These are phyloP conservation scores for Solanum pinnatisectum DNA, from an alignment of 257 asterid species.

Conservation along the genomic window DNA sequence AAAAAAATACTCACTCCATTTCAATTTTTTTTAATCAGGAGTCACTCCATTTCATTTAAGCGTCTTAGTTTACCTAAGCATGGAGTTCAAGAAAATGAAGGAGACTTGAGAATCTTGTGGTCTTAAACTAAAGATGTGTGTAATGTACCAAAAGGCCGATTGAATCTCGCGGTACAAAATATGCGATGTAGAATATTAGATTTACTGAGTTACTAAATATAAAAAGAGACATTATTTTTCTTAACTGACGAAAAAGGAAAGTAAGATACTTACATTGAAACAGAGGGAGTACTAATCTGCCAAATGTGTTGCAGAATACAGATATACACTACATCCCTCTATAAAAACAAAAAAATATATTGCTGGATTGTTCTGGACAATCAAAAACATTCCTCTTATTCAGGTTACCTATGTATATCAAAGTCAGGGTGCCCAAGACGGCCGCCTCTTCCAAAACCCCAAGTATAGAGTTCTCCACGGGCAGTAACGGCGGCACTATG, in stretches of 20 bases:
- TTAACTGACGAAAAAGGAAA: neutral
- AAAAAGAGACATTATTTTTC: neutral
- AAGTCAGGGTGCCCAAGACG: slow-evolving; percentile 98
- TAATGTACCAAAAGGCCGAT: neutral
- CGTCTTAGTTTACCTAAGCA: neutral
- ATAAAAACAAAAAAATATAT: neutral
- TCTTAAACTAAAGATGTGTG: neutral
- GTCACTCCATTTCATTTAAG: neutral
- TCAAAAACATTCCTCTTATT: neutral
- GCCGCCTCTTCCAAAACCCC: slow-evolving; percentile 99
- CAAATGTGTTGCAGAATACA: neutral
- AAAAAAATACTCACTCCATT: neutral
- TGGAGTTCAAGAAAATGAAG: neutral
- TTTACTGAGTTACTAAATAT: neutral
- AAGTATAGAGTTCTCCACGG: slow-evolving; percentile 82
- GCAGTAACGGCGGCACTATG: slow-evolving; percentile 91
- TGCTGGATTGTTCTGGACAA: neutral
- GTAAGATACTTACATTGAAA: neutral
- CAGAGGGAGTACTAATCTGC: neutral
- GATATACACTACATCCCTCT: neutral
- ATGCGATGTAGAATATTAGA: neutral
- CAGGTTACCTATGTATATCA: slow-evolving; percentile 80
- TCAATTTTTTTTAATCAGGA: neutral
- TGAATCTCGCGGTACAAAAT: neutral
- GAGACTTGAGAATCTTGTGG: neutral